These are phyloP conservation scores for Penicillium atrosanguineum DNA, from an alignment of 495 filamentous ascomycete genomes.

Conservation along the genomic window DNA sequence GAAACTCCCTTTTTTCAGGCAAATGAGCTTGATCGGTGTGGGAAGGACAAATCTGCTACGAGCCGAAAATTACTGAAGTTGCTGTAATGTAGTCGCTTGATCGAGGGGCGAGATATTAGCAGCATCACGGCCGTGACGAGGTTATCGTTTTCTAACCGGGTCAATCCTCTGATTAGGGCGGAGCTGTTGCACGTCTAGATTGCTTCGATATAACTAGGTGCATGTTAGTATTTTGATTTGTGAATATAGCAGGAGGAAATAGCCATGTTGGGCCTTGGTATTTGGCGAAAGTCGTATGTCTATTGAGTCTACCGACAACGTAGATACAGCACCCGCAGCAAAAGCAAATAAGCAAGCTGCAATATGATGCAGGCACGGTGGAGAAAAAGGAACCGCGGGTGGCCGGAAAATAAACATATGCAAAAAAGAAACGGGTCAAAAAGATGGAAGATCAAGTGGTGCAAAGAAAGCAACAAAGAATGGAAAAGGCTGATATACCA, in stretches of 20 bases:
- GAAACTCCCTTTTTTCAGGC: too few relatives aligned
- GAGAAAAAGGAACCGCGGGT: neutral
- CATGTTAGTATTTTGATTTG: too few relatives aligned
- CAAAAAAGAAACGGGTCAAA: constrained; percentile 7
- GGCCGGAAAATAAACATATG: constrained; percentile 18
- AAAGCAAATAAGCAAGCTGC: constrained; percentile 1
- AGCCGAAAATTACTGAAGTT: too few relatives aligned
- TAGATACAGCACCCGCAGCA: constrained; percentile 20
- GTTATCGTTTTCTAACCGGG: too few relatives aligned
- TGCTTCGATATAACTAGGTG: too few relatives aligned
- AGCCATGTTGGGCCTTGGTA: neutral
- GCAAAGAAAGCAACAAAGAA: constrained; percentile 7
- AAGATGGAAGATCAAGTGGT: constrained; percentile 14
- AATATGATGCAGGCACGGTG: neutral
- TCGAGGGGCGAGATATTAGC: too few relatives aligned
- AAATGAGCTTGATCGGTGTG: too few relatives aligned
- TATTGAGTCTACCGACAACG: constrained; percentile 23
- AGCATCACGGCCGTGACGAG: too few relatives aligned
- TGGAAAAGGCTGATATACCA: constrained; percentile 3
- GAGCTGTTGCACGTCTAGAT: too few relatives aligned
- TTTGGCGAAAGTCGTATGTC: constrained; percentile 3
- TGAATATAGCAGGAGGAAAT: neutral
- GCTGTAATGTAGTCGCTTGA: too few relatives aligned
- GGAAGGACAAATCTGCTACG: too few relatives aligned
- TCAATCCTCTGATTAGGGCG: too few relatives aligned